These are phyloP conservation scores for Neonectria faginata DNA, from an alignment of 2,329 filamentous ascomycete species.

Conservation along the genomic window DNA sequence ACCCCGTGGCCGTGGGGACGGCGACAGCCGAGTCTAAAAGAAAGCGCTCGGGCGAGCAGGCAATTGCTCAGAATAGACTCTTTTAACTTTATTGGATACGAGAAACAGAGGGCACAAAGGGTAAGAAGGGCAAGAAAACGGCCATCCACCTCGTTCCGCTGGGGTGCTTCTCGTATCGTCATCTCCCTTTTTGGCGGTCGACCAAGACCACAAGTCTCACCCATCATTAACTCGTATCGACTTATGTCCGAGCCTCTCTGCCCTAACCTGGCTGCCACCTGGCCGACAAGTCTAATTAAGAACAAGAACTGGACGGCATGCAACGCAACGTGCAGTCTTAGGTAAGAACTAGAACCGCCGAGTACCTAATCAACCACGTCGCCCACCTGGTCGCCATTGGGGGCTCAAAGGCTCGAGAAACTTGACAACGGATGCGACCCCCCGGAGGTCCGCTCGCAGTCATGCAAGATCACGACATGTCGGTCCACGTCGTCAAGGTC, in stretches of 20 bases:
- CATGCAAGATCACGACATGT: conserved; percentile 15
- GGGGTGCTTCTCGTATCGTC: conserved; percentile 32
- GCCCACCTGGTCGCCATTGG: conserved; percentile 16
- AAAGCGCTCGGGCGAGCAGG: background rate
- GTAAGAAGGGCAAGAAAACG: background rate
- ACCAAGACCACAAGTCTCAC: conserved; percentile 25
- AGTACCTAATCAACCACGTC: conserved; percentile 16
- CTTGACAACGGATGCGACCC: background rate
- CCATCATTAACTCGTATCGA: conserved; percentile 41
- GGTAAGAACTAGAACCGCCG: conserved; percentile 38
- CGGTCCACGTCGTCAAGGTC: conserved; percentile 7
- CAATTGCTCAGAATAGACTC: background rate
- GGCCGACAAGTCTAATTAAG: conserved; percentile 15
- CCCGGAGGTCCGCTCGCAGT: background rate
- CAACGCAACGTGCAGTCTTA: conserved; percentile 35
- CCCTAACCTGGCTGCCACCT: conserved; percentile 14
- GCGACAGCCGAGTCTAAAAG: conserved; percentile 5
- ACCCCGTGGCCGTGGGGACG: background rate
- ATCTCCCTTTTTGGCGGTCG: conserved; percentile 28
- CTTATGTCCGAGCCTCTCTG: conserved; percentile 27
- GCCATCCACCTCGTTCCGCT: conserved; percentile 13
- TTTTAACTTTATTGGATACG: conserved; percentile 10
- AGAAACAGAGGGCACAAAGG: background rate
- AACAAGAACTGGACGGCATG: conserved; percentile 26
- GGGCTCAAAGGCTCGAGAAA: background rate